phyloP scores from a whole-genome alignment of 2,329 filamentous ascomycete species.

The Neonectria hederae region DNA sequence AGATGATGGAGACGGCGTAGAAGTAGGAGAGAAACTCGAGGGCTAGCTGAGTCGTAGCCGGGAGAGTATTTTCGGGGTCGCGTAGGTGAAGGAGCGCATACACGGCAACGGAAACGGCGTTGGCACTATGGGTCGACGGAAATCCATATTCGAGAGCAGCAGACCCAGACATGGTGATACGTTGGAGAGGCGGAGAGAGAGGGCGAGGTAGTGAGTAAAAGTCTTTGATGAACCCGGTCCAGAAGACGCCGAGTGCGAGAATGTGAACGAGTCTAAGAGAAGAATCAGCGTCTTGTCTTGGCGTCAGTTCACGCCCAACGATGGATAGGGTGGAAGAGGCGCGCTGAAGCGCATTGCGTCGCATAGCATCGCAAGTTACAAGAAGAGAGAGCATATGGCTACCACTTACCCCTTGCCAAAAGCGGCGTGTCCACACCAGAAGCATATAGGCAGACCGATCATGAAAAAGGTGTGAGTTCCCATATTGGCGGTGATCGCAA shows the following conservation, averaged over 20 bases:
- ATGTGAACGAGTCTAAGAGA: slow-evolving; percentile 72
- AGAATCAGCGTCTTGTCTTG: slow-evolving; percentile 30
- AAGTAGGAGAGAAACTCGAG: slow-evolving; percentile 79
- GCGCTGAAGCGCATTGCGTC: slow-evolving; percentile 9
- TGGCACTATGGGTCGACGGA: slow-evolving; percentile 95
- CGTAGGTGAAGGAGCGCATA: slow-evolving; percentile 80
- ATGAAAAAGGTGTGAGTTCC: slow-evolving; percentile 99
- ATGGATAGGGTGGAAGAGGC: background rate
- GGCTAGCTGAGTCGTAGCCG: slow-evolving; percentile 65
- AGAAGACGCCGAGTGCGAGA: slow-evolving; percentile 81
- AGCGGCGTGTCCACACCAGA: slow-evolving; percentile 91
- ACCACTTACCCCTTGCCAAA: slow-evolving; percentile 85
- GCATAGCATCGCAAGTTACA: slow-evolving; percentile 13
- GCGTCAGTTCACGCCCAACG: background rate
- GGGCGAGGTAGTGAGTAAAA: slow-evolving; percentile 91
- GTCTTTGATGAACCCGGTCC: slow-evolving; percentile 94
- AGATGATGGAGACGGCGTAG: slow-evolving; percentile 87
- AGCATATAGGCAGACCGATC: slow-evolving; percentile 91
- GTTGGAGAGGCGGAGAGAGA: slow-evolving; percentile 87
- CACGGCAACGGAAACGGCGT: slow-evolving; percentile 92
- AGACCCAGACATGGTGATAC: slow-evolving; percentile 97
- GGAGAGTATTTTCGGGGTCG: slow-evolving; percentile 69
- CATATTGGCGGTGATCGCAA: slow-evolving; percentile 94
- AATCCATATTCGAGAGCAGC: slow-evolving; percentile 97
- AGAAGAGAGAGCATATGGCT: slow-evolving; percentile 3